Conservation (phyloP, 2,329 filamentous ascomycete species). For the Ilyonectria robusta region DNA sequence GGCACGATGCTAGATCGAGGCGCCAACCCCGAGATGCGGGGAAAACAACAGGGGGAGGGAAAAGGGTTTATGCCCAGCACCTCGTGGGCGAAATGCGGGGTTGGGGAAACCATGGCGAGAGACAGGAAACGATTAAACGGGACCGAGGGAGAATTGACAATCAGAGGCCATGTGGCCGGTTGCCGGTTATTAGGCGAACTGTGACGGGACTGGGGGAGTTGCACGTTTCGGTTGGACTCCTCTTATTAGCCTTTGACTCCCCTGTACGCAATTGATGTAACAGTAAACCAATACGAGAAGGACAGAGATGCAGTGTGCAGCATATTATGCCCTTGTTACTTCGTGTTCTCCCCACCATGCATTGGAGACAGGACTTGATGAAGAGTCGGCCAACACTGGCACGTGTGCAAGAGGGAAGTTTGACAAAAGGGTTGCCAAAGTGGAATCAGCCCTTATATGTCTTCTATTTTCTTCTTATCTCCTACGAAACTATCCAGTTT, state of each 20-base stretch:
- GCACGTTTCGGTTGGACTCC: neutral
- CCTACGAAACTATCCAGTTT: neutral
- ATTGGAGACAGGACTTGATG: neutral
- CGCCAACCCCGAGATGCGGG: constrained; percentile 14
- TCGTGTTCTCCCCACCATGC: too few species aligned
- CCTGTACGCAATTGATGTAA: neutral
- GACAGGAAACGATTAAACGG: constrained; percentile 1
- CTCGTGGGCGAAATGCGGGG: constrained; percentile 15
- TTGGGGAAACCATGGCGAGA: neutral
- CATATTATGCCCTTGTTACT: neutral
- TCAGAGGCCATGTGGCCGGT: too few species aligned
- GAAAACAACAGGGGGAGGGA: constrained; percentile 17
- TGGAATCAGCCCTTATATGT: neutral
- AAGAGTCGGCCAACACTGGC: too few species aligned
- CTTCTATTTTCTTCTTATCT: neutral
- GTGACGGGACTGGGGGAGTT: neutral
- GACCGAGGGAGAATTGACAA: neutral
- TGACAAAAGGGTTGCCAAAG: neutral
- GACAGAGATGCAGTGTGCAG: neutral
- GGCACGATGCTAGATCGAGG: constrained; percentile 1
- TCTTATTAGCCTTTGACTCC: neutral
- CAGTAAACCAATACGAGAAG: too few species aligned
- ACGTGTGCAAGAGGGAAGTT: too few species aligned
- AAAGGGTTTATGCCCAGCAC: constrained; percentile 17
- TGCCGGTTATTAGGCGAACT: neutral